These are phyloP conservation scores for Boletus sp. DNA, from an alignment of 1,284 basidiomycete genomes.

Conservation along the genomic window DNA sequence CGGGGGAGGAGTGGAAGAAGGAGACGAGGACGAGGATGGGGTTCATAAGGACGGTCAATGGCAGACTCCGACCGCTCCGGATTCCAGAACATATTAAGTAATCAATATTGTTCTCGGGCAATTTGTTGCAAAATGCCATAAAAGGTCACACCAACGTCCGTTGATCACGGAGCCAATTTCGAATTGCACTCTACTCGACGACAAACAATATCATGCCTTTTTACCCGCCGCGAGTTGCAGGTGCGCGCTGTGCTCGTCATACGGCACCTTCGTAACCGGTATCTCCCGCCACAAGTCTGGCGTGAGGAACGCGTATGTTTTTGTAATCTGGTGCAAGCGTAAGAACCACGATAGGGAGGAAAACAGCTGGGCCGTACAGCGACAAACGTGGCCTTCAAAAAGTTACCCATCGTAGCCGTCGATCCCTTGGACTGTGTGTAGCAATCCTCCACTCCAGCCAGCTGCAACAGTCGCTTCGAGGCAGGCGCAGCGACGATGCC, in stretches of 20 bases:
- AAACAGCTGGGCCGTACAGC: conserved; percentile 57
- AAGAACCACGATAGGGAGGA: background rate
- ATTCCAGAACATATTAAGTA: too few relatives aligned
- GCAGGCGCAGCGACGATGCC: conserved; percentile 99
- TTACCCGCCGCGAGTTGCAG: conserved; percentile 80
- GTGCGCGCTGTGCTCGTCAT: conserved; percentile 92
- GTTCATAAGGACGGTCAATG: background rate
- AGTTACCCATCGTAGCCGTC: conserved; percentile 99
- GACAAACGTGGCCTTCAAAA: conserved; percentile 98
- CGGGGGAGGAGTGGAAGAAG: conserved; percentile 5
- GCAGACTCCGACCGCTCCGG: background rate
- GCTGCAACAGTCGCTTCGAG: conserved; percentile 94
- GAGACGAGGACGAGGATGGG: background rate
- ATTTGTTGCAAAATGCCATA: too few relatives aligned
- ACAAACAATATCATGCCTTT: conserved; percentile 63
- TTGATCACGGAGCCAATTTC: background rate
- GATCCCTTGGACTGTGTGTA: conserved; percentile 98
- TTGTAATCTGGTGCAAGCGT: conserved; percentile 68
- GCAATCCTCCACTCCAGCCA: conserved; percentile 94
- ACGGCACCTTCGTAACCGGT: conserved; percentile 83
- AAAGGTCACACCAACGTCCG: background rate
- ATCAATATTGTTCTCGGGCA: too few relatives aligned
- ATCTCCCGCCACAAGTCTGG: conserved; percentile 98
- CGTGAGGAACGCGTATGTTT: conserved; percentile 96
- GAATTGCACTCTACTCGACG: background rate